Conservation (phyloP, 2,329 filamentous ascomycete species). For the Fusarium euwallaceae region DNA sequence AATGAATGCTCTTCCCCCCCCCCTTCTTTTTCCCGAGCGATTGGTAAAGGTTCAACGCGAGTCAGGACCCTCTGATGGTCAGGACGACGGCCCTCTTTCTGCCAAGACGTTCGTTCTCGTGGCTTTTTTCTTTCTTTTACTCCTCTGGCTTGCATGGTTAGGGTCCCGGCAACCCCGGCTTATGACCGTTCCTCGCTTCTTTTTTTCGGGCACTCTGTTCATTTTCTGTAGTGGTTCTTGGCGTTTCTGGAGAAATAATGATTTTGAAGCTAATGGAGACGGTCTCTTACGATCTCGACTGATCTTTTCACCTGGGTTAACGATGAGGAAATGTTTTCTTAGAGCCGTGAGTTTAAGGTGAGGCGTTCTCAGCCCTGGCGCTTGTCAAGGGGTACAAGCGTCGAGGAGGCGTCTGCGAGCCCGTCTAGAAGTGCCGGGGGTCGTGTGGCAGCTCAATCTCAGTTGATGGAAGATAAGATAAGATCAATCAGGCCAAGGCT, state of each 20-base stretch:
- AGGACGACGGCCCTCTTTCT: background rate
- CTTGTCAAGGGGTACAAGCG: background rate
- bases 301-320: background rate
- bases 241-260: background rate
- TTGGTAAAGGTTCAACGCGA: conserved; percentile 3
- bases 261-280: background rate
- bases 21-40: background rate
- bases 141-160: background rate
- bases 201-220: background rate
- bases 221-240: background rate
- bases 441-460: background rate
- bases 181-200: conserved; percentile 7
- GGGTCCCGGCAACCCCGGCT: background rate
- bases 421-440: background rate
- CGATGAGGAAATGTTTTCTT: background rate
- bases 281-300: background rate
- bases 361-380: conserved; percentile 21
- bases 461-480: conserved; percentile 6
- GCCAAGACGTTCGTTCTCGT: conserved; percentile 6
- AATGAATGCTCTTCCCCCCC: background rate
- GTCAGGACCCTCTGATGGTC: background rate
- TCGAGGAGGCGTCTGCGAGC: background rate
- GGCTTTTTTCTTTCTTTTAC: background rate
- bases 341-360: conserved; percentile 3
- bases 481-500: background rate